Evolutionary conservation across 2,329 filamentous ascomycete species (phyloP), one percentile per base, ranked within the genome.

Genomic region (Nannizziopsis arthrosporioides): DNA sequence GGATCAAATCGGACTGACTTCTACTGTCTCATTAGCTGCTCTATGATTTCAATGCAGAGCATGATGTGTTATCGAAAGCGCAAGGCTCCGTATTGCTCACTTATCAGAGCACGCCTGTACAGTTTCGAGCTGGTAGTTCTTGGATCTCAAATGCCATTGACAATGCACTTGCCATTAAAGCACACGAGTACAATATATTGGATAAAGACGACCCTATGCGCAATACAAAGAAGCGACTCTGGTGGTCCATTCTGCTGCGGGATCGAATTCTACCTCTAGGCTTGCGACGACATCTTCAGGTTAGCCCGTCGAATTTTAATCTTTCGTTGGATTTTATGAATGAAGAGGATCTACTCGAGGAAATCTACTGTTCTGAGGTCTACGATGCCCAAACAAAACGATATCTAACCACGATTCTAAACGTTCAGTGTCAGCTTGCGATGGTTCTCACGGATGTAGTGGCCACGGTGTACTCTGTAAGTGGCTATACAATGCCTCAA

Each of bases 161-260:
- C 54, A 71, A 73, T 47, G 72, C 73, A 1, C 70, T 68, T 50
- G 64, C 64, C 14, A 67, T 69, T 12, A 68, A 71, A 36, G 69
- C 67, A 63, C 44, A 47, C 30, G 41, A 41, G 17, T 68, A 69
- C 17, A 68, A 72, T 42, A 68, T 67, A 1, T 66, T 72, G 38
- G 65, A 68, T 27, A 71, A 71, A 46, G 59, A 61, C 3, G 54
- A 65, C 60, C 54, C 66, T 56, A 12, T 58, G 63, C 55, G 44
- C 19, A 19, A 41, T 47, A 60, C 65, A 6, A 64, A 71, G 30
- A 77, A 75, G 57, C 63, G 73, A 1, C 58, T 77, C 6, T 76
- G 73, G 73, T 77, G 74, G 73, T 73, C 72, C 49, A 75, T 73
- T 50, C 63, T 77, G 36, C 63, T 76, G 4, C 70, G 74, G 9